Conservation (phyloP, 176 grass and related monocot species). For the Carex kokanica region DNA sequence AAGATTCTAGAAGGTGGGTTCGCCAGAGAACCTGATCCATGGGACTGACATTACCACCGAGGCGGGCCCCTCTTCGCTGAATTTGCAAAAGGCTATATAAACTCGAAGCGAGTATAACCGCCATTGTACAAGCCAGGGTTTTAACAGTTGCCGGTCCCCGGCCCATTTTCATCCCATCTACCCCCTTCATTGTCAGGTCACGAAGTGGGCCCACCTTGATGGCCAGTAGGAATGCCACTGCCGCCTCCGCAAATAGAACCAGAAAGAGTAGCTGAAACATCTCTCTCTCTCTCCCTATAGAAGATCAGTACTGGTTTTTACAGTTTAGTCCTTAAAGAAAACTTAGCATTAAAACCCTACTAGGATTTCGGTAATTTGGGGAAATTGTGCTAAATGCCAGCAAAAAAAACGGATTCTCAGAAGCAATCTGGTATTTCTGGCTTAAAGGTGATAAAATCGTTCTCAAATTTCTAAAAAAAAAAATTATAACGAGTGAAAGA, state of each 20-base stretch:
- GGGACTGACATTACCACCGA: conserved; percentile 67
- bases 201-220: conserved; percentile 87
- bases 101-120: conserved; percentile 67
- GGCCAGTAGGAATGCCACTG: conserved; percentile 73
- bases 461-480: not conserved
- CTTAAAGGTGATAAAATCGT: not conserved
- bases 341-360: not conserved
- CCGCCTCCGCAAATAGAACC: conserved; percentile 75
- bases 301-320: not conserved
- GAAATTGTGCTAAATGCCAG: not conserved
- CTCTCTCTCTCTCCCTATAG: not conserved
- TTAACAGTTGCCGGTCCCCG: conserved; percentile 84
- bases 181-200: conserved; percentile 64
- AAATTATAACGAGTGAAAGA: not conserved
- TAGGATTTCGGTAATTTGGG: not conserved
- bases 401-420: not conserved
- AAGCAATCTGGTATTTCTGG: not conserved
- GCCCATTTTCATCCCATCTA: conserved; percentile 75
- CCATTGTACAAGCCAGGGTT: conserved; percentile 82
- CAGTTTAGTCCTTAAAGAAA: not conserved
- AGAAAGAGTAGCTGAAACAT: conserved; percentile 90
- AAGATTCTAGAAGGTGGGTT: conserved; percentile 88
- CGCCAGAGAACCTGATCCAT: conserved; percentile 99
- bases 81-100: conserved; percentile 80
- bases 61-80: conserved; percentile 67